Evolutionary conservation across 176 grass and related monocot genomes (phyloP).

Genomic region (Poa pratensis): DNA sequence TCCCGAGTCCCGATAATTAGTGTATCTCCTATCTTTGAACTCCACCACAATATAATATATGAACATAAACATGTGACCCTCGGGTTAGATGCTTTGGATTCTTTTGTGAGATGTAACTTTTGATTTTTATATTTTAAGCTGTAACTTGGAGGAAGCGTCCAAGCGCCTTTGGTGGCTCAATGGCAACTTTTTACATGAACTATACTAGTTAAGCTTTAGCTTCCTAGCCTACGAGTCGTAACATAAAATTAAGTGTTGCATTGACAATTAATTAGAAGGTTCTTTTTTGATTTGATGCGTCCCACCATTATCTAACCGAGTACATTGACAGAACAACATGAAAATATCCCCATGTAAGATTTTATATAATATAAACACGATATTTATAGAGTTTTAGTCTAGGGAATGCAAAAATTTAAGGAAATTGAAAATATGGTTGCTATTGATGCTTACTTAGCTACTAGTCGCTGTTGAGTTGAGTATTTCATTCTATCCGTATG

Average conservation of each 20-base stretch:
- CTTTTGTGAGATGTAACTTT: conserved; percentile 41
- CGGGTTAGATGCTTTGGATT: conserved; percentile 39
- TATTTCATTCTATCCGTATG: neutral
- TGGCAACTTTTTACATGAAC: conserved; percentile 50
- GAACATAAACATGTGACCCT: conserved; percentile 43
- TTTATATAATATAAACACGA: neutral
- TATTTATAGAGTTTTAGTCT: neutral
- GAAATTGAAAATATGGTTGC: too few relatives aligned
- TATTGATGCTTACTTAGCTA: too few relatives aligned
- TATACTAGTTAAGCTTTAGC: conserved; percentile 21
- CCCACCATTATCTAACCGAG: neutral
- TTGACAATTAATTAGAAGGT: neutral
- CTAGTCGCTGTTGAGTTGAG: neutral
- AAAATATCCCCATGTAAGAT: neutral
- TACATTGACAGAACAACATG: neutral
- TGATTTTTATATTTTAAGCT: conserved; percentile 20
- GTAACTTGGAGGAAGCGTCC: conserved; percentile 56
- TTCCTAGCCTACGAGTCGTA: neutral
- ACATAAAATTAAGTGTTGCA: neutral
- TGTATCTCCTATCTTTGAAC: conserved; percentile 40
- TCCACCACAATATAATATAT: conserved; percentile 24
- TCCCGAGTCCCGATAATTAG: conserved; percentile 20
- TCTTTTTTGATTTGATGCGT: neutral
- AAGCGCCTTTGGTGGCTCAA: conserved; percentile 70
- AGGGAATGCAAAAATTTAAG: neutral